Base-by-base conservation (phyloP, 176 grass and related monocot species). In the Zoysia japonica region DNA sequence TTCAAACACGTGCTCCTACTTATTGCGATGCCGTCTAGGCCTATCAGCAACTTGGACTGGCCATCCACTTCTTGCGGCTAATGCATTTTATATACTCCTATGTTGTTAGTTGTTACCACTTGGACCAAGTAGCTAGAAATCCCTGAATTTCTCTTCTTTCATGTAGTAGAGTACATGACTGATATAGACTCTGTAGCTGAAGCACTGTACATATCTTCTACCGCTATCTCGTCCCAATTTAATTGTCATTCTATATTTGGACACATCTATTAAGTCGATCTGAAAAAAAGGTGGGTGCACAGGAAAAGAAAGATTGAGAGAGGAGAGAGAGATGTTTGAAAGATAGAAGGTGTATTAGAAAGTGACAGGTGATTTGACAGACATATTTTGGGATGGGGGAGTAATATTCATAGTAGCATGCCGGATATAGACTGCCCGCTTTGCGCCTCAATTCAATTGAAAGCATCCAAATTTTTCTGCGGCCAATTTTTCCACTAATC, bases 51-150 rank as follows among this genome's bases (percentile, higher is more conserved):
- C 67, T 68, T 77, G 1, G 78, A 68, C 78, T 89, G 83, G 78
- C 82, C 78, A 72, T 73, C 82, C 83, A 79, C 81, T 88, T 52
- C 81, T 51, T 69, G 53, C 75, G 40, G 47, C 67, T 62, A 55
- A 38, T 79, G 50, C 61, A 74, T 61, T 79, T 61, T 88, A 44
- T 63, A 83, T 74, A 20, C 28, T 40, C 61, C 19, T 13, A 77
- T 20, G 38, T 28, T 28, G 28, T 28, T 28, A 28, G 41, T 0
- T 77, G 72, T 77, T 78, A 61, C 49, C 59, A 11, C 49, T 80
- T 65, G 48, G 43, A 52, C 51, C 78, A 61, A 67, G 38, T 14
- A 67, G 19, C 44, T 67, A 47, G 12, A 72, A 17, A 89, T 72
- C 48, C 17, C n/a, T 67, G 8, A 11, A 61, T 12, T 45, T 35